Evolutionary conservation across 2,329 filamentous ascomycete species (phyloP).

Genomic region (Fusarium oxysporum): DNA sequence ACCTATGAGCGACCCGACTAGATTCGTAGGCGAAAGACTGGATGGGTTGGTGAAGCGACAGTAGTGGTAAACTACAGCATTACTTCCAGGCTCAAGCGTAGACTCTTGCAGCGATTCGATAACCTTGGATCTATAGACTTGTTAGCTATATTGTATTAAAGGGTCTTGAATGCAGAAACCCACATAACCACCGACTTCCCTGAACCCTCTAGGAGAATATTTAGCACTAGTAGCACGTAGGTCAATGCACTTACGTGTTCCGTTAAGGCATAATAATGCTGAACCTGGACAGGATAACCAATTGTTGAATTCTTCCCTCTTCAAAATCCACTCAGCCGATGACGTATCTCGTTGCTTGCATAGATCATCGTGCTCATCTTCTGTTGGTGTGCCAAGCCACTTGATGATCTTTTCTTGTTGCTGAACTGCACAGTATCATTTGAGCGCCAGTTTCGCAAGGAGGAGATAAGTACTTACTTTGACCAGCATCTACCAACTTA

Average conservation of each 20-base stretch:
- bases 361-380: neutral
- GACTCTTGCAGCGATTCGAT: neutral
- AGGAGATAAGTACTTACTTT: rapidly evolving
- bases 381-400: neutral
- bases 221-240: rapidly evolving
- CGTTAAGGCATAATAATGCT: neutral
- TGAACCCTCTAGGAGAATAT: rapidly evolving
- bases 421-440: rapidly evolving
- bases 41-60: neutral
- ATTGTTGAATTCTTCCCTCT: neutral
- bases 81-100: neutral
- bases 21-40: neutral
- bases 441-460: rapidly evolving
- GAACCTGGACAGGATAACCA: rapidly evolving
- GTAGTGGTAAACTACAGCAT: neutral
- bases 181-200: neutral
- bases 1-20: neutral
- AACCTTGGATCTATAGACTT: neutral
- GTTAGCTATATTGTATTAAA: no score
- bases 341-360: neutral
- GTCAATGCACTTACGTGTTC: neutral
- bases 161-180: neutral
- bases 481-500: rapidly evolving
- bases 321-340: neutral
- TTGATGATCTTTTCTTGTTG: neutral